phyloP scores from a whole-genome alignment of 1,284 basidiomycete species.

The Leccinum subspadiceum region DNA sequence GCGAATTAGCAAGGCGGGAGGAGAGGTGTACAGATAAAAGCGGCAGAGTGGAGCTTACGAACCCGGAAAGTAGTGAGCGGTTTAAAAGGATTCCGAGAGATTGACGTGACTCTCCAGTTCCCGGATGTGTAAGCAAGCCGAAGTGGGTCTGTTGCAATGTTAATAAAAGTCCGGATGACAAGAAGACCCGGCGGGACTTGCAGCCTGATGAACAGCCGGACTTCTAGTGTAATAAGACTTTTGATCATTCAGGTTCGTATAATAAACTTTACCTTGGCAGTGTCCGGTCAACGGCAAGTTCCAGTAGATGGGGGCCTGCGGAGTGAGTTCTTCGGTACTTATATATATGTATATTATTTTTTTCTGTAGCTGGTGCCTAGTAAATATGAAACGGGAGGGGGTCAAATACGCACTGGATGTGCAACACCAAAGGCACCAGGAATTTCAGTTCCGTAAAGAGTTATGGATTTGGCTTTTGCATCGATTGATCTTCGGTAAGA shows the following conservation, averaged over 20 bases:
- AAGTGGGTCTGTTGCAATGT: constrained; percentile 30
- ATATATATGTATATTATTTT: constrained; percentile 6
- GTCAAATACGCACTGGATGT: constrained; percentile 16
- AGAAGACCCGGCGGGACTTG: constrained; percentile 29
- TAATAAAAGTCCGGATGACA: constrained; percentile 32
- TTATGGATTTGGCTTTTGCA: constrained; percentile 35
- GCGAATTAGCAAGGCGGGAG: constrained; percentile 15
- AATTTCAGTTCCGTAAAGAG: constrained; percentile 33
- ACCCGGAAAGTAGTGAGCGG: constrained; percentile 21
- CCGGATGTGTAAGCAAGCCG: constrained; percentile 26
- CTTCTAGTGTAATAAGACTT: constrained; percentile 24
- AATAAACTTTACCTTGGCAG: constrained; percentile 33
- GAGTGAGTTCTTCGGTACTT: constrained; percentile 19
- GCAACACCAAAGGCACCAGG: constrained; percentile 28
- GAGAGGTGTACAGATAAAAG: constrained; percentile 17
- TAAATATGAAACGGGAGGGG: constrained; percentile 8
- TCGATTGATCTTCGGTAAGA: constrained; percentile 34
- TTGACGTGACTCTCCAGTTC: constrained; percentile 30
- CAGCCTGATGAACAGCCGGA: constrained; percentile 23
- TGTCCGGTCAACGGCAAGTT: constrained; percentile 28
- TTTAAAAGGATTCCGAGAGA: constrained; percentile 25
- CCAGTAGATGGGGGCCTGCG: constrained; percentile 27
- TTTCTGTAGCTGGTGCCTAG: constrained; percentile 4
- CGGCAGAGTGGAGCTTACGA: constrained; percentile 20
- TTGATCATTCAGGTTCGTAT: constrained; percentile 29